Percentiles rank a stretch among this genome's conserved stretches.
Evolutionary conservation across 202 grass and related monocot genomes (phyloP).

Genomic region (Carex sylvatica): DNA sequence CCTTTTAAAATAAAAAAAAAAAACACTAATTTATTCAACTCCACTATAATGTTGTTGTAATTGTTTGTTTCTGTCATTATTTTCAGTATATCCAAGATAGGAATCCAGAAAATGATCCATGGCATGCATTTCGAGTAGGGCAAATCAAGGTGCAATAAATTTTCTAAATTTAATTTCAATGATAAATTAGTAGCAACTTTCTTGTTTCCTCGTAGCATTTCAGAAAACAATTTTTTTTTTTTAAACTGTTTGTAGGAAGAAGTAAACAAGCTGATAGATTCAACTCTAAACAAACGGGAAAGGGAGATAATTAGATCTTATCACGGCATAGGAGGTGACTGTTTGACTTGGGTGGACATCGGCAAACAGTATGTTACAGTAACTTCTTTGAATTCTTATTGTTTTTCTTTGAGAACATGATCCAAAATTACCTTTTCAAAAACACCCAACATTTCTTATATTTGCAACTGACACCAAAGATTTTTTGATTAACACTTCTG

Average conservation of each 20-base stretch:
- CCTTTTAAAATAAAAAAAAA: neutral
- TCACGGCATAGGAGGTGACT: constrained; percentile 68
- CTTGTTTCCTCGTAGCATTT: neutral
- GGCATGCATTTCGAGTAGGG: constrained; percentile 78
- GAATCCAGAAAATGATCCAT: constrained; percentile 78
- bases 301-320: constrained; percentile 87
- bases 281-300: constrained; percentile 68
- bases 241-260: constrained; percentile 51
- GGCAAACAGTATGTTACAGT: constrained; percentile 70
- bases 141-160: constrained; percentile 65
- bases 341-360: constrained; percentile 89
- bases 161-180: constrained; percentile 8
- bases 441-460: neutral
- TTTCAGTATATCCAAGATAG: constrained; percentile 77
- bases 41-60: constrained; percentile 7
- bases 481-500: neutral
- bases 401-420: neutral
- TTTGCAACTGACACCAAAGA: neutral
- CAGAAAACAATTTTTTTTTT: neutral
- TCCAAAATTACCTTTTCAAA: neutral
- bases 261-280: constrained; percentile 66
- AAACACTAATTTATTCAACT: neutral
- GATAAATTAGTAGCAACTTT: neutral
- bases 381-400: neutral
- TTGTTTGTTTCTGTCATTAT: neutral